These are phyloP conservation scores for Boletellus ananiceps DNA, from an alignment of 768 basidiomycete species.

Conservation along the genomic window DNA sequence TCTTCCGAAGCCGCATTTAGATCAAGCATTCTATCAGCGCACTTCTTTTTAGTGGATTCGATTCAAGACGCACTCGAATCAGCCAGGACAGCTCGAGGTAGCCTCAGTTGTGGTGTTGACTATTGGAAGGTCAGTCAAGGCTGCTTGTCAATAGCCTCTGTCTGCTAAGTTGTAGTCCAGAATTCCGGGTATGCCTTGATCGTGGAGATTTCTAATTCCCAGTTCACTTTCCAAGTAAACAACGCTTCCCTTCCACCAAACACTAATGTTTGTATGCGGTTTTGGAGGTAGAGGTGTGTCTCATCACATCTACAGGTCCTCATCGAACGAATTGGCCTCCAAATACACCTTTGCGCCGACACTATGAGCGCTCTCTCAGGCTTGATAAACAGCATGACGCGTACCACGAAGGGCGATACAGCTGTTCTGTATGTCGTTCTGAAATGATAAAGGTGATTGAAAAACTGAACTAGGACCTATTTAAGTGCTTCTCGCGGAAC, in stretches of 20 bases:
- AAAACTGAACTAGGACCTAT: background rate
- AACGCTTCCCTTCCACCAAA: slow-evolving; percentile 29
- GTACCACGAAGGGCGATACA: slow-evolving; percentile 35
- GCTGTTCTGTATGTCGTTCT: slow-evolving; percentile 23
- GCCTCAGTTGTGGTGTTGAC: slow-evolving; percentile 34
- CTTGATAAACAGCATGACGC: slow-evolving; percentile 49
- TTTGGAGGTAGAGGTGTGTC: background rate
- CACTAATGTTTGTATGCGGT: slow-evolving; percentile 35
- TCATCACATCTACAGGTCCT: slow-evolving; percentile 40
- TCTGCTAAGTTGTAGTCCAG: slow-evolving; percentile 31
- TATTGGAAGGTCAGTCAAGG: slow-evolving; percentile 62
- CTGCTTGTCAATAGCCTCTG: background rate
- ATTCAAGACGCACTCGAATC: slow-evolving; percentile 31
- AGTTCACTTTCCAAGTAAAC: slow-evolving; percentile 37
- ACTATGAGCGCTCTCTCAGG: slow-evolving; percentile 56
- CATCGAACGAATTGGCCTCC: slow-evolving; percentile 50
- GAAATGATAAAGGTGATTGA: background rate
- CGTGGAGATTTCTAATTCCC: slow-evolving; percentile 51
- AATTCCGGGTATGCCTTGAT: slow-evolving; percentile 65
- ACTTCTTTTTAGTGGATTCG: slow-evolving; percentile 54
- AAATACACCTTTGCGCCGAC: slow-evolving; percentile 75
- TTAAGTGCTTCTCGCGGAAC: slow-evolving; percentile 10
- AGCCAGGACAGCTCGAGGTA: slow-evolving; percentile 16
- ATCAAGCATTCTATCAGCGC: slow-evolving; percentile 44
- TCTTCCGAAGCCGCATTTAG: slow-evolving; percentile 52